Evolutionary conservation across 306 rosid genomes (phyloP).

Genomic region (Vachellia pachyceras): DNA sequence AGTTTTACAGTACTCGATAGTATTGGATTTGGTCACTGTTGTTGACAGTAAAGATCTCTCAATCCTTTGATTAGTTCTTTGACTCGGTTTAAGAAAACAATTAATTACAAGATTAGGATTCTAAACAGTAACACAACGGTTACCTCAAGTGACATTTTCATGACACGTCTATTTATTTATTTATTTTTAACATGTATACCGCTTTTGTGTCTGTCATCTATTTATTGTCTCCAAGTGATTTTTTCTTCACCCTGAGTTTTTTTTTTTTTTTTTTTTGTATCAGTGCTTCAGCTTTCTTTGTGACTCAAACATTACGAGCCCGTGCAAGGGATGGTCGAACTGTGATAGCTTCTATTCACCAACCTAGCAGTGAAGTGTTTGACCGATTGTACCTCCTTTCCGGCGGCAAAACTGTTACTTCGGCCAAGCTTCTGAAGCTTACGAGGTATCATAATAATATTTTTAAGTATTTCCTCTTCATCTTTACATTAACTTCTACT

Average conservation of each 20-base stretch:
- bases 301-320: conserved; percentile 86
- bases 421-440: conserved; percentile 92
- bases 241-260: not conserved
- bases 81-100: not conserved
- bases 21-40: not conserved
- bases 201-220: not conserved
- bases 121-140: not conserved
- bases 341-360: conserved; percentile 95
- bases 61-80: not conserved
- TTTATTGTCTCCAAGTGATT: not conserved
- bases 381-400: conserved; percentile 92
- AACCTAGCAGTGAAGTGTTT: conserved; percentile 99
- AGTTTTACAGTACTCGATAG: not conserved
- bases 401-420: conserved; percentile 92
- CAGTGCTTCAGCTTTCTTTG: conserved; percentile 99
- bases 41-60: not conserved
- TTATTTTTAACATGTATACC: not conserved
- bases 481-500: not conserved
- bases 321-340: conserved; percentile 94
- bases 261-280: conserved; percentile 6
- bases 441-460: conserved; percentile 55
- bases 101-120: not conserved
- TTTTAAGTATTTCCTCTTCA: not conserved
- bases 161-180: not conserved
- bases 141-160: not conserved